phyloP scores from a whole-genome alignment of 2,329 filamentous ascomycete genomes.

The Ramularia endophylla region DNA sequence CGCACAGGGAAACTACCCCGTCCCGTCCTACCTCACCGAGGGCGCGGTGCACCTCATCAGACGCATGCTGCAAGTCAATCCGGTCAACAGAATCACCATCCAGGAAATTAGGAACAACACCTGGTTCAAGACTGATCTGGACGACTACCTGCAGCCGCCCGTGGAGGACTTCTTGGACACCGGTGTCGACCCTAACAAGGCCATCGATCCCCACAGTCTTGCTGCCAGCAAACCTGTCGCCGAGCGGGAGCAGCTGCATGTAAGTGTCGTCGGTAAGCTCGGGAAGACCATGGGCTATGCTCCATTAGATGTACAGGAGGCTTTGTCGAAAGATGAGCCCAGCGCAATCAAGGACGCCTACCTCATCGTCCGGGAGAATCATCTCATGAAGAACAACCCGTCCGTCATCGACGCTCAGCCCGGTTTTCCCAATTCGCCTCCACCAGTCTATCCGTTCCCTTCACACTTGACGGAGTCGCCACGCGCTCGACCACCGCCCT shows the following conservation, averaged over 20 bases:
- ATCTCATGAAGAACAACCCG: constrained; percentile 88
- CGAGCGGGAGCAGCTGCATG: constrained; percentile 83
- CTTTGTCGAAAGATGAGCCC: constrained; percentile 82
- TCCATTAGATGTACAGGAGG: constrained; percentile 90
- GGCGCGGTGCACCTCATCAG: constrained; percentile 79
- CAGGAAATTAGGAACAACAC: constrained; percentile 87
- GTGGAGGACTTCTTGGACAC: constrained; percentile 91
- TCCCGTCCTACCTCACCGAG: constrained; percentile 82
- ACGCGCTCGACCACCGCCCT: constrained; percentile 38
- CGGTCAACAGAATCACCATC: constrained; percentile 88
- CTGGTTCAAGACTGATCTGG: constrained; percentile 87
- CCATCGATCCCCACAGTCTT: constrained; percentile 76
- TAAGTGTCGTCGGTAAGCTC: constrained; percentile 89
- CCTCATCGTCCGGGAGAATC: constrained; percentile 95
- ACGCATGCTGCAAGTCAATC: constrained; percentile 92
- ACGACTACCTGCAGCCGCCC: constrained; percentile 77
- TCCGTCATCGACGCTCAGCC: constrained; percentile 40
- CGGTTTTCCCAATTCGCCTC: constrained; percentile 39
- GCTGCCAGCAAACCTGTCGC: constrained; percentile 71
- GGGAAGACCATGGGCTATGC: constrained; percentile 98
- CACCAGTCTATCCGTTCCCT: constrained; percentile 7
- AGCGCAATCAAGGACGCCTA: constrained; percentile 99
- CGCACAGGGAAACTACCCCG: constrained; percentile 84
- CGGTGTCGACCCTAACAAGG: constrained; percentile 86
- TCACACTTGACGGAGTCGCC: constrained; percentile 46